Evolutionary conservation across 1,284 basidiomycete genomes (phyloP), one percentile per base, ranked within the genome.

Genomic region (Heterobasidion occidentale): DNA sequence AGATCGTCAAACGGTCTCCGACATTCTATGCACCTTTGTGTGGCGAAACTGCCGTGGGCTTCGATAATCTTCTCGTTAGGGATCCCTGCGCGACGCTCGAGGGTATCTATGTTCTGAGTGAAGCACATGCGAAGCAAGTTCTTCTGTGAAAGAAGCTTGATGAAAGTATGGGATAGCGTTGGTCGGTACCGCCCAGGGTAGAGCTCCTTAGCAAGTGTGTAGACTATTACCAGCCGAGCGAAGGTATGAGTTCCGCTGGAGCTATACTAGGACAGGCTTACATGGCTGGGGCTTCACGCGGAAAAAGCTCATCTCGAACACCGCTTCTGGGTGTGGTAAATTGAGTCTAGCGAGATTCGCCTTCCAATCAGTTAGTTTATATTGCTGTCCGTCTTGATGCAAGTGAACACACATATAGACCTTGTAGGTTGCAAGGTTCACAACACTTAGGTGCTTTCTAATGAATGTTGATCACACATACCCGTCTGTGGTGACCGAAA

Each of bases 31-130:
- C 94, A 98, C 56, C 82, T 77, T 53, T 94, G 89, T 9, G 77
- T 79, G 0, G 92, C 90, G 62, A 95, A 95, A 63, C 88, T 92
- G 1, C 94, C 96, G 66, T 99, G 96, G 0, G 97, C 97, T 72
- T 98, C 96, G 38, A 98, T 79, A 58, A 99, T 86, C 63, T 81
- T 81, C 20, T 83, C 71, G 0, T 71, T 75, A 0, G 90, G 84
- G 0, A 98, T 79, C 7, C 92, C 92, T 0, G 94, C 90, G 1
- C 86, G 79, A 3, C 91, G 80, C 68, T 98, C 96, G 17, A 99
- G 81, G 0, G 93, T 97, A 68, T 98, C 96, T 57, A 98, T 94
- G 65, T 92, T 91, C 69, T 93, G 91, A 11, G 92, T 94, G 64
- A 92, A 92, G 69, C 89, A 90, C 45, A 79, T 85, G 58, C 84